These are phyloP conservation scores for Chytridium lagenaria DNA, from an alignment of 371 early-diverging fungal genomes.

Conservation along the genomic window DNA sequence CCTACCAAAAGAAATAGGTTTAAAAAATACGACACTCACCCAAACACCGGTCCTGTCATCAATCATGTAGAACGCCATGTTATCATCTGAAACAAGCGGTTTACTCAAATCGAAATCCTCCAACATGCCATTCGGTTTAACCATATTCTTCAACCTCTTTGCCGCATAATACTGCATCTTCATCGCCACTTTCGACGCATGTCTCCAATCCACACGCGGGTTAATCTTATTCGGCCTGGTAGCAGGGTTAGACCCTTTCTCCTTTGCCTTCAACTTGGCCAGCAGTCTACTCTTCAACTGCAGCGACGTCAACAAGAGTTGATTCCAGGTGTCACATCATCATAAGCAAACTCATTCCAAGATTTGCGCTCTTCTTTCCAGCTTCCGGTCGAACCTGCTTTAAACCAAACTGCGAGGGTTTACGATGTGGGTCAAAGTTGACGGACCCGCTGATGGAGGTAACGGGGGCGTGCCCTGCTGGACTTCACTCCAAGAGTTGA, in stretches of 20 bases:
- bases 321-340: not conserved
- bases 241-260: not conserved
- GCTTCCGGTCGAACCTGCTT: not conserved
- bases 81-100: conserved; percentile 11
- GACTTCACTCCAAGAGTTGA: conserved; percentile 6
- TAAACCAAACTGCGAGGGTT: conserved; percentile 13
- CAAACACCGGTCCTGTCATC: conserved; percentile 1
- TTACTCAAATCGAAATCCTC: not conserved
- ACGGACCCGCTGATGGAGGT: not conserved
- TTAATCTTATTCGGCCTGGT: conserved; percentile 1
- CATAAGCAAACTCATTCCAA: not conserved
- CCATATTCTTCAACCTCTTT: not conserved
- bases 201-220: conserved; percentile 10
- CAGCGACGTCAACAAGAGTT: not conserved
- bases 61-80: conserved; percentile 18
- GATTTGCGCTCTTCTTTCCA: not conserved
- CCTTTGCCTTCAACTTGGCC: conserved; percentile 8
- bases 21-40: conserved; percentile 5
- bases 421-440: conserved; percentile 1
- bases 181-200: not conserved
- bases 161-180: conserved; percentile 1
- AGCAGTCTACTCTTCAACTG: not conserved
- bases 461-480: conserved; percentile 9
- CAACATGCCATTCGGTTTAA: not conserved
- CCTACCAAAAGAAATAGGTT: not conserved